A percentile compares a stretch with the other conserved stretches of the same genome.
These are phyloP conservation scores for Claviceps arundinis DNA, from an alignment of 2,329 filamentous ascomycete species.

Conservation along the genomic window DNA sequence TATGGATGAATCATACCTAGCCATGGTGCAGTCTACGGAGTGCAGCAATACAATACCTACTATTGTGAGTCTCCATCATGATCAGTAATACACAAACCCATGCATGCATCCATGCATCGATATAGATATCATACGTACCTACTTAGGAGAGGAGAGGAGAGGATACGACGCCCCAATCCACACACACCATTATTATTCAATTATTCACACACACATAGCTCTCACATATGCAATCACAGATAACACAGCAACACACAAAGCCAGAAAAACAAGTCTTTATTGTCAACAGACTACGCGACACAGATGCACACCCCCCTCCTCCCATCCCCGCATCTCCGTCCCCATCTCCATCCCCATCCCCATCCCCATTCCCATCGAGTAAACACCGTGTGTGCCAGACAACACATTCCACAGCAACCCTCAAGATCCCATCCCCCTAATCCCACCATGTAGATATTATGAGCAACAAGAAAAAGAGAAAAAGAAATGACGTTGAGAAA, in stretches of 20 bases:
- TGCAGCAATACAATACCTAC: too few species aligned
- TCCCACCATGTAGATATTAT: slow-evolving; percentile 1
- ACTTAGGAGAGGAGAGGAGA: too few species aligned
- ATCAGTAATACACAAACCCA: too few species aligned
- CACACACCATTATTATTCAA: too few species aligned
- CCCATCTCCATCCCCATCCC: background rate
- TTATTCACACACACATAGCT: too few species aligned
- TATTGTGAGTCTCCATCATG: too few species aligned
- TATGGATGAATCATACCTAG: too few species aligned
- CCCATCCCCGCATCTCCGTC: background rate
- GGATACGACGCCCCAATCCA: too few species aligned
- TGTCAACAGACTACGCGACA: slow-evolving; percentile 2
- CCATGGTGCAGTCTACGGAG: too few species aligned
- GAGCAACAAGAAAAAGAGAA: slow-evolving; percentile 1
- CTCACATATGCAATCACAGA: too few species aligned
- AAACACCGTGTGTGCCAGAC: slow-evolving; percentile 4
- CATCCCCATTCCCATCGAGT: background rate
- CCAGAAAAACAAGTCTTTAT: background rate
- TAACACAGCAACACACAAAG: background rate
- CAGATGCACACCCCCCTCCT: background rate
- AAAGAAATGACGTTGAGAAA: background rate
- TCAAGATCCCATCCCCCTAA: background rate
- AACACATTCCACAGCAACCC: slow-evolving; percentile 6
- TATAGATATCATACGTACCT: too few species aligned
- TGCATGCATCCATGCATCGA: too few species aligned